phyloP scores from a whole-genome alignment of 164 flowering plant species.

The Pachysandra terminalis region DNA sequence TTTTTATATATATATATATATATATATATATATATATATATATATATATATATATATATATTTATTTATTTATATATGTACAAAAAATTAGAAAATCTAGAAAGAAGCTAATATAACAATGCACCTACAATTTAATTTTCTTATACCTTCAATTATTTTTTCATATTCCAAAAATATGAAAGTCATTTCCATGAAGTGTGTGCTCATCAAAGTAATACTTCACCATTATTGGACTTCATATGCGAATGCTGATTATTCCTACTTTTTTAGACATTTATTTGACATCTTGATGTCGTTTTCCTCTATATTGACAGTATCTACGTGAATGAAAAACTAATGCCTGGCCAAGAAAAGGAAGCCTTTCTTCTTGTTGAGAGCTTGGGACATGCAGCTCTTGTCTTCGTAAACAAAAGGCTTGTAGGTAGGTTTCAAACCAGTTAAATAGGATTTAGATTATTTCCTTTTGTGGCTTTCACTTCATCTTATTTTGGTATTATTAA shows the following conservation, averaged over 20 bases:
- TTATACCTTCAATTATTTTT: too few relatives aligned
- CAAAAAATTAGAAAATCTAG: too few relatives aligned
- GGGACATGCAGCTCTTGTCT: constrained; percentile 60
- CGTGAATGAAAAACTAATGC: constrained; percentile 16
- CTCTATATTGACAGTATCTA: constrained; percentile 25
- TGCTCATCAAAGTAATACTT: background rate
- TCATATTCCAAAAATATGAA: too few relatives aligned
- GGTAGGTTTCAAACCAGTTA: constrained; percentile 27
- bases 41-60: too few relatives aligned
- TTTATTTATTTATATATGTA: too few relatives aligned
- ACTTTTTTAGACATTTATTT: background rate
- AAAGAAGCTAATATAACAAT: too few relatives aligned
- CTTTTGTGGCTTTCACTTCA: too few relatives aligned
- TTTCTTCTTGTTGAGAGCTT: constrained; percentile 37
- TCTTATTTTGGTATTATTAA: too few relatives aligned
- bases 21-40: too few relatives aligned
- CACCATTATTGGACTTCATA: background rate
- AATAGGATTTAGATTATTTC: background rate
- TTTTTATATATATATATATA: too few relatives aligned
- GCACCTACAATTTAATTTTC: too few relatives aligned
- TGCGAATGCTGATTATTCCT: background rate
- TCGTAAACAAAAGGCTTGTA: constrained; percentile 38
- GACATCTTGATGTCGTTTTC: constrained; percentile 4
- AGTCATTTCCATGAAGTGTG: background rate
- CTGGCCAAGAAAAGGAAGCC: constrained; percentile 23